phyloP scores from a whole-genome alignment of 2,329 filamentous ascomycete genomes.

The Verticillium klebahnii region DNA sequence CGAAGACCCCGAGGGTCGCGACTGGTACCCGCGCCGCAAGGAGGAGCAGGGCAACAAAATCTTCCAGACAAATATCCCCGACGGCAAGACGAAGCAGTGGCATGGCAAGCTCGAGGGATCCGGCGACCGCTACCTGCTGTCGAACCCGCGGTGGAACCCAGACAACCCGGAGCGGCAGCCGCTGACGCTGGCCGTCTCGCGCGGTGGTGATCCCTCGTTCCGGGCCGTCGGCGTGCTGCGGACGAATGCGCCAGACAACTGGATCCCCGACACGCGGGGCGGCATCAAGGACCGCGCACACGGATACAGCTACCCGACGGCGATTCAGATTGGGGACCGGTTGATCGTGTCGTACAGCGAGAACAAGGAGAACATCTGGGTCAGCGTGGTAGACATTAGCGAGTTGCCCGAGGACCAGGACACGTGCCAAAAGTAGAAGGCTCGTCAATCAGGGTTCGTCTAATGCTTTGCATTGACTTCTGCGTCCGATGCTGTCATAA shows the following conservation, averaged over 20 bases:
- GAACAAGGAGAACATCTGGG: constrained; percentile 22
- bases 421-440: neutral
- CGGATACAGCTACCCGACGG: constrained; percentile 18
- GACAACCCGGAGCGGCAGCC: constrained; percentile 12
- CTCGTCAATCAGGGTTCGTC: neutral
- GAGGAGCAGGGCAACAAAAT: constrained; percentile 15
- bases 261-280: constrained; percentile 18
- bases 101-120: constrained; percentile 8
- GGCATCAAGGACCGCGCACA: constrained; percentile 14
- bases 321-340: constrained; percentile 15
- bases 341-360: constrained; percentile 18
- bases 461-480: neutral
- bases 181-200: constrained; percentile 13
- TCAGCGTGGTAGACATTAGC: constrained; percentile 15
- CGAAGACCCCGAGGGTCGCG: constrained; percentile 7
- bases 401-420: constrained; percentile 7
- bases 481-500: neutral
- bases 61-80: constrained; percentile 16
- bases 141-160: constrained; percentile 15
- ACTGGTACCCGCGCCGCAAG: constrained; percentile 16
- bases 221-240: constrained; percentile 14
- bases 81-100: constrained; percentile 18
- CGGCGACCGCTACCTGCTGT: constrained; percentile 10
- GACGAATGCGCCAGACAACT: constrained; percentile 14
- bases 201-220: constrained; percentile 9